Conservation (phyloP, 2,329 filamentous ascomycete species). For the Chrysoporthe cubensis region DNA sequence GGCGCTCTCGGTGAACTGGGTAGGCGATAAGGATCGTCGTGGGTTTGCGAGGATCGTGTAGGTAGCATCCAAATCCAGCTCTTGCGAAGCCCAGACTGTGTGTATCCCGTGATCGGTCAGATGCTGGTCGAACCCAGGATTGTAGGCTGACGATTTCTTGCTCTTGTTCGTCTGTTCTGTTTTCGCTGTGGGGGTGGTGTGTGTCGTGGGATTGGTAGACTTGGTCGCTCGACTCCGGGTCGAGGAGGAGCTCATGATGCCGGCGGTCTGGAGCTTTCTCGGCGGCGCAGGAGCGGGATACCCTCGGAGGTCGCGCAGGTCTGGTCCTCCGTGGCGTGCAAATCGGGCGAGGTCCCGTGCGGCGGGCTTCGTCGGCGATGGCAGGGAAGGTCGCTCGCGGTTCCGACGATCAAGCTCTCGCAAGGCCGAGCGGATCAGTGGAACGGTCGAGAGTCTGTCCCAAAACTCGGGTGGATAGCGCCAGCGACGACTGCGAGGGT, state of each 20-base stretch:
- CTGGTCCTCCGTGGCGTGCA: slow-evolving; percentile 35
- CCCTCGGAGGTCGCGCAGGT: slow-evolving; percentile 33
- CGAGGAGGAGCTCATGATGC: slow-evolving; percentile 28
- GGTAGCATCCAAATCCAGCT: slow-evolving; percentile 41
- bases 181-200: slow-evolving; percentile 20
- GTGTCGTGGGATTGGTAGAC: slow-evolving; percentile 25
- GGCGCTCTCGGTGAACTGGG: slow-evolving; percentile 37
- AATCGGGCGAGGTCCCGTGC: slow-evolving; percentile 27
- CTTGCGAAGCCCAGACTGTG: slow-evolving; percentile 33
- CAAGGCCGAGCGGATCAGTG: too few relatives aligned
- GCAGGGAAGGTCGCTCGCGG: too few relatives aligned
- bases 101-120: slow-evolving; percentile 40
- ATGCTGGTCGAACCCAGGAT: slow-evolving; percentile 36
- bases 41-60: slow-evolving; percentile 33
- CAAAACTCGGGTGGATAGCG: too few relatives aligned
- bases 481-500: too few relatives aligned
- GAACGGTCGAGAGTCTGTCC: too few relatives aligned
- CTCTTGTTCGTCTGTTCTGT: slow-evolving; percentile 27
- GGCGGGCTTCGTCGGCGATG: too few relatives aligned
- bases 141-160: slow-evolving; percentile 36
- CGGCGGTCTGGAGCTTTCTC: not conserved
- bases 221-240: slow-evolving; percentile 27
- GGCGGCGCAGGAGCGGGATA: slow-evolving; percentile 12
- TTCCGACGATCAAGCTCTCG: too few relatives aligned
- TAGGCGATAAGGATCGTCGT: slow-evolving; percentile 42